A percentile compares a stretch with the other conserved stretches of the same genome.
Evolutionary conservation across 768 basidiomycete genomes (phyloP).

Genomic region (Leccinum boreale): DNA sequence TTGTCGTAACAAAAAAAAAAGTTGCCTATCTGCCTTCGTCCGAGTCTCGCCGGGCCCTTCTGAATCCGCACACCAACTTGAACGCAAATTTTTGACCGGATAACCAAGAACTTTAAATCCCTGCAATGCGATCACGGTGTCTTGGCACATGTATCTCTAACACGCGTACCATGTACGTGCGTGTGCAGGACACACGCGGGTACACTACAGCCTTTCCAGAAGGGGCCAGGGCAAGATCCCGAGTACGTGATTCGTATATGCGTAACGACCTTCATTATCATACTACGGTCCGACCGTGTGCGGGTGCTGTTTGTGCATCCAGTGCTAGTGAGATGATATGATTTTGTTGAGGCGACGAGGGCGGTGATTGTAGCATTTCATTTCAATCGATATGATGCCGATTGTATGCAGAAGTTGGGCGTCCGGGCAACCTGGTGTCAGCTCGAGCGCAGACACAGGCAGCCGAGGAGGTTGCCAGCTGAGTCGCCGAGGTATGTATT

Average conservation of each 20-base stretch:
- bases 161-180: not conserved
- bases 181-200: not conserved
- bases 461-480: not conserved
- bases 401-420: not conserved
- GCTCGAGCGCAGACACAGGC: not conserved
- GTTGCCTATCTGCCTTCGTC: not conserved
- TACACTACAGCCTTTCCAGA: not conserved
- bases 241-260: not conserved
- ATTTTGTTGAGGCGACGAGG: not conserved
- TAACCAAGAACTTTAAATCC: not conserved
- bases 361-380: not conserved
- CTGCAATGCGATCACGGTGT: not conserved
- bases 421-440: not conserved
- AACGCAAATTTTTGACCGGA: not conserved
- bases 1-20: not conserved
- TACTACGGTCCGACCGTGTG: not conserved
- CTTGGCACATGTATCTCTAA: not conserved
- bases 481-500: not conserved
- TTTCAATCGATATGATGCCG: not conserved
- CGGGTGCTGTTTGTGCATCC: not conserved
- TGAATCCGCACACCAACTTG: not conserved
- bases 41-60: not conserved
- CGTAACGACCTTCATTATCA: not conserved
- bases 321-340: not conserved
- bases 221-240: not conserved